Percentiles rank a stretch among this genome's conserved stretches.
Evolutionary conservation across 164 flowering plant genomes (phyloP).

Genomic region (Annona squamosa): DNA sequence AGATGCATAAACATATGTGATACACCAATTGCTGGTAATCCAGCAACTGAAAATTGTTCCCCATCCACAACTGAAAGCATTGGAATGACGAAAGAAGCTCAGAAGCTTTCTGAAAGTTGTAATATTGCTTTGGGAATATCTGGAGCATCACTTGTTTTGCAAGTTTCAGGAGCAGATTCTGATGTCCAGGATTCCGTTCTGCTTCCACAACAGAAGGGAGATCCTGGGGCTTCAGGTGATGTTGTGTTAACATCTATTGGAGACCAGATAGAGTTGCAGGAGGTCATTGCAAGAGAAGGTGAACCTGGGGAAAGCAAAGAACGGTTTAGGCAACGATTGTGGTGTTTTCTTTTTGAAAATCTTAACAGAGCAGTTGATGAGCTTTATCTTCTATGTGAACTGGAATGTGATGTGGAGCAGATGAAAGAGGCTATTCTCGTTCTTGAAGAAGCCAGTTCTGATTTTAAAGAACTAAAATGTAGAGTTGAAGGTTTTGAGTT

Average conservation of each 20-base stretch:
- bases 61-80: conserved; percentile 13
- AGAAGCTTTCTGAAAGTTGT: conserved; percentile 11
- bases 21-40: conserved; percentile 2
- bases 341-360: conserved; percentile 91
- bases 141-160: conserved; percentile 9
- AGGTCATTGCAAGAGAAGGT: conserved; percentile 24
- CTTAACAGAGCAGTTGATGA: conserved; percentile 95
- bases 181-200: conserved; percentile 17
- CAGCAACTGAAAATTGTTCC: conserved; percentile 9
- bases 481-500: conserved; percentile 82
- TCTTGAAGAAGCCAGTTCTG: conserved; percentile 87
- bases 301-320: conserved; percentile 76
- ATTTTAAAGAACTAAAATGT: conserved; percentile 61
- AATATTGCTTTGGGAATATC: conserved; percentile 21
- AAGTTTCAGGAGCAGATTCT: conserved; percentile 10
- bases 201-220: conserved; percentile 16
- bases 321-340: conserved; percentile 85
- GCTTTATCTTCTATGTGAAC: conserved; percentile 88
- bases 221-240: conserved; percentile 21
- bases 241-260: conserved; percentile 18
- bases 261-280: conserved; percentile 17
- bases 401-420: conserved; percentile 90
- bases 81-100: conserved; percentile 9
- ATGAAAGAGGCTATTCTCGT: conserved; percentile 90
- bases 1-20: conserved; percentile 5